These are phyloP conservation scores for Dovyalis caffra DNA, from an alignment of 345 rosid species.

Conservation along the genomic window DNA sequence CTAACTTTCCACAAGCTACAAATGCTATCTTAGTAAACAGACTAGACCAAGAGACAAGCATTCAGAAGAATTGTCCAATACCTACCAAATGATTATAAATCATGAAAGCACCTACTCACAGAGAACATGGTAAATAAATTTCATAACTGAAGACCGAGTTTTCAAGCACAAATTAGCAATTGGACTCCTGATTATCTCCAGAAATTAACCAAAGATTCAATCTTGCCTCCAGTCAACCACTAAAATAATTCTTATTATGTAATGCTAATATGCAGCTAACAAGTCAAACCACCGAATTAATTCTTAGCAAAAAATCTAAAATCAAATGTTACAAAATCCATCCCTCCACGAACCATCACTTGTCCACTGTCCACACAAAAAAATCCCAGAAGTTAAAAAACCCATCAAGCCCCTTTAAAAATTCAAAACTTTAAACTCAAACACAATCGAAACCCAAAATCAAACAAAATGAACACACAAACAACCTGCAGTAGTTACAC, in stretches of 20 bases:
- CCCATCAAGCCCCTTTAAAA: slow-evolving; percentile 6
- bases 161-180: background rate
- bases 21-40: background rate
- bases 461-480: background rate
- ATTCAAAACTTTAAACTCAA: background rate
- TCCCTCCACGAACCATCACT: slow-evolving; percentile 3
- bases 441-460: background rate
- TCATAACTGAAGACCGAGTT: background rate
- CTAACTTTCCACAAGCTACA: too few relatives aligned
- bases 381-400: slow-evolving; percentile 15
- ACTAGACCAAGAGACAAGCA: background rate
- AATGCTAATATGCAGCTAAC: background rate
- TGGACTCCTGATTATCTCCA: background rate
- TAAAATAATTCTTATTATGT: background rate
- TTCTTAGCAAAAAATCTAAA: background rate
- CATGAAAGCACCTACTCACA: background rate
- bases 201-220: slow-evolving; percentile 5
- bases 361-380: background rate
- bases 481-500: background rate
- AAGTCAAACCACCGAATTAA: background rate
- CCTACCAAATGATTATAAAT: background rate
- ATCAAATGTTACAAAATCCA: slow-evolving; percentile 9
- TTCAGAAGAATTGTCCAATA: background rate
- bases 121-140: background rate
- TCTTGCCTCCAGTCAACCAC: slow-evolving; percentile 12